Conservation (phyloP, 208 protist genomes). For the Acanthamoeba lenticulata region DNA sequence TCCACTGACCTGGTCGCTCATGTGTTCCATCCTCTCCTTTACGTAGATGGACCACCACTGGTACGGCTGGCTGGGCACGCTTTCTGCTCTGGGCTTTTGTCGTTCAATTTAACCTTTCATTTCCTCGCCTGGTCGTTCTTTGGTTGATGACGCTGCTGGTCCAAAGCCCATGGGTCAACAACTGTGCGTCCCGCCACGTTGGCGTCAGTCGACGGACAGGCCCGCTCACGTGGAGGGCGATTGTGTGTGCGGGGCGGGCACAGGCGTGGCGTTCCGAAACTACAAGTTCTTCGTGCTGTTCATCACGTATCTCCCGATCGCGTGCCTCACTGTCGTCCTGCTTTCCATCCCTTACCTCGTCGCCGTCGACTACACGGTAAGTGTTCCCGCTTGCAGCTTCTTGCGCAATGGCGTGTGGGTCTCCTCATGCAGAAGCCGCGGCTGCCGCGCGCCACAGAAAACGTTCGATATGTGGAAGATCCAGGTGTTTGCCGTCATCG, state of each 20-base stretch:
- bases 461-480: slow-evolving; percentile 47
- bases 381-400: neutral
- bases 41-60: neutral
- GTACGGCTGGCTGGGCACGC: neutral
- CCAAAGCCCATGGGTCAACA: slow-evolving; percentile 67
- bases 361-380: slow-evolving; percentile 10
- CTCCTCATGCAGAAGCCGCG: no score
- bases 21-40: neutral
- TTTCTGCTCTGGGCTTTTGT: no score
- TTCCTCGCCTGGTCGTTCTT: neutral
- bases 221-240: no score
- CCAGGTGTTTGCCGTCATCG: slow-evolving; percentile 60
- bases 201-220: no score
- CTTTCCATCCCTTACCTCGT: slow-evolving; percentile 49
- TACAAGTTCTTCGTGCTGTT: slow-evolving; percentile 71
- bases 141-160: neutral
- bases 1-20: neutral
- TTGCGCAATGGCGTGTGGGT: neutral
- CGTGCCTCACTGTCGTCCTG: neutral
- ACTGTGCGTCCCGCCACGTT: neutral
- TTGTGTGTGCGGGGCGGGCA: no score
- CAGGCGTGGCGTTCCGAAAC: slow-evolving; percentile 57
- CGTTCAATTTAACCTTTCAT: neutral
- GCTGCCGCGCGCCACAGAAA: no score
- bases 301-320: slow-evolving; percentile 53